Conservation (phyloP, 2,329 filamentous ascomycete genomes). For the Didymella pinodella region DNA sequence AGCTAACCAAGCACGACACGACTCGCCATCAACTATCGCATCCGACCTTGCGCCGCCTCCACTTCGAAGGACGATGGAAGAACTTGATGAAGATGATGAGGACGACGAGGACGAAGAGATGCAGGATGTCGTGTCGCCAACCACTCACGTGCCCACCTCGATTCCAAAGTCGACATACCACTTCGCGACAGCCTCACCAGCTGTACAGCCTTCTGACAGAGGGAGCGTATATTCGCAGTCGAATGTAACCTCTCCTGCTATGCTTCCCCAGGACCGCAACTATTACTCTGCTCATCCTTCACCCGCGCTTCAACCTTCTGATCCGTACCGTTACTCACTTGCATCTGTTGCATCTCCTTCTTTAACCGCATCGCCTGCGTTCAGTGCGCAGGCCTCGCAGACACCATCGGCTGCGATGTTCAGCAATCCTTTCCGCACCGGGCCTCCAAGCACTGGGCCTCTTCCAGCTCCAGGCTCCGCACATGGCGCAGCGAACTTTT, state of each 20-base stretch:
- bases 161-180: slow-evolving; percentile 32
- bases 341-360: slow-evolving; percentile 51
- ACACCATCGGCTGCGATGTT: slow-evolving; percentile 34
- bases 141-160: slow-evolving; percentile 25
- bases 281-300: slow-evolving; percentile 56
- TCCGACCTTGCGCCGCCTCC: slow-evolving; percentile 39
- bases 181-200: slow-evolving; percentile 44
- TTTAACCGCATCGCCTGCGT: slow-evolving; percentile 47
- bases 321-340: slow-evolving; percentile 59
- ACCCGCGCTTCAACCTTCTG: slow-evolving; percentile 48
- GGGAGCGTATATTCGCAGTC: slow-evolving; percentile 42
- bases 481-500: slow-evolving; percentile 38
- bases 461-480: slow-evolving; percentile 34
- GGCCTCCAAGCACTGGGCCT: slow-evolving; percentile 36
- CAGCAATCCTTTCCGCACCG: slow-evolving; percentile 40
- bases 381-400: slow-evolving; percentile 51
- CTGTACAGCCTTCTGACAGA: slow-evolving; percentile 50
- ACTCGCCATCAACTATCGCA: slow-evolving; percentile 35
- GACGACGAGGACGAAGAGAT: slow-evolving; percentile 57
- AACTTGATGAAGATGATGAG: slow-evolving; percentile 51
- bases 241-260: slow-evolving; percentile 52
- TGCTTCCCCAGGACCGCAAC: slow-evolving; percentile 52
- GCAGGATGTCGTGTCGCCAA: slow-evolving; percentile 48
- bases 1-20: slow-evolving; percentile 40
- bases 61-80: slow-evolving; percentile 13